These are phyloP conservation scores for Colletotrichum sublineola DNA, from an alignment of 2,329 filamentous ascomycete genomes.

Conservation along the genomic window DNA sequence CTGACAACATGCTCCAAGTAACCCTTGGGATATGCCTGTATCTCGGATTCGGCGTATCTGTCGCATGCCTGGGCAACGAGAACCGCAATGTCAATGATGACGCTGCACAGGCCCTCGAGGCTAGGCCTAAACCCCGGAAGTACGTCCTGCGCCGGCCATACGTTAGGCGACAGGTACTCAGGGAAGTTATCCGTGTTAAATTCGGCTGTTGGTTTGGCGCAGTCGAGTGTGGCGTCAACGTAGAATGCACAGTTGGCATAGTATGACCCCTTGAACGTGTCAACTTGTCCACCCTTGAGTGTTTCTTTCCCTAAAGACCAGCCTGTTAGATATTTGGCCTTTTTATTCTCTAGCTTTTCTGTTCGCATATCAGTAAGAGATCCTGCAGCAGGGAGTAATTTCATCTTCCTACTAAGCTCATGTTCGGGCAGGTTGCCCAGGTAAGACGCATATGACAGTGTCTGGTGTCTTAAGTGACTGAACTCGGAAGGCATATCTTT, in stretches of 20 bases:
- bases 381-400: conserved; percentile 8
- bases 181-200: conserved; percentile 76
- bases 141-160: conserved; percentile 81
- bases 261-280: conserved; percentile 86
- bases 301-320: conserved; percentile 89
- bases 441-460: conserved; percentile 90
- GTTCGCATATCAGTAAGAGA: conserved; percentile 36
- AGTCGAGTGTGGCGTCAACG: conserved; percentile 72
- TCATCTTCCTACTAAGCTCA: conserved; percentile 73
- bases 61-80: conserved; percentile 94
- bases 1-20: conserved; percentile 91
- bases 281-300: conserved; percentile 81
- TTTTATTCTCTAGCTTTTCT: conserved; percentile 70
- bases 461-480: conserved; percentile 74
- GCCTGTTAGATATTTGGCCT: conserved; percentile 75
- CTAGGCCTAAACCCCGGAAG: conserved; percentile 82
- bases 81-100: conserved; percentile 91
- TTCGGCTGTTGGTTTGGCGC: conserved; percentile 69
- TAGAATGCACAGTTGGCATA: conserved; percentile 89
- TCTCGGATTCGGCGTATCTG: conserved; percentile 83
- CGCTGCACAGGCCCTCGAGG: conserved; percentile 80
- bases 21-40: conserved; percentile 79
- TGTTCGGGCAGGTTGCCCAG: conserved; percentile 82
- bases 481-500: conserved; percentile 84
- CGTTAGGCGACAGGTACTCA: conserved; percentile 90